Percentiles rank a stretch among this genome's conserved stretches.
These are phyloP conservation scores for Fusarium sp. DNA, from an alignment of 2,329 filamentous ascomycete genomes.

Conservation along the genomic window DNA sequence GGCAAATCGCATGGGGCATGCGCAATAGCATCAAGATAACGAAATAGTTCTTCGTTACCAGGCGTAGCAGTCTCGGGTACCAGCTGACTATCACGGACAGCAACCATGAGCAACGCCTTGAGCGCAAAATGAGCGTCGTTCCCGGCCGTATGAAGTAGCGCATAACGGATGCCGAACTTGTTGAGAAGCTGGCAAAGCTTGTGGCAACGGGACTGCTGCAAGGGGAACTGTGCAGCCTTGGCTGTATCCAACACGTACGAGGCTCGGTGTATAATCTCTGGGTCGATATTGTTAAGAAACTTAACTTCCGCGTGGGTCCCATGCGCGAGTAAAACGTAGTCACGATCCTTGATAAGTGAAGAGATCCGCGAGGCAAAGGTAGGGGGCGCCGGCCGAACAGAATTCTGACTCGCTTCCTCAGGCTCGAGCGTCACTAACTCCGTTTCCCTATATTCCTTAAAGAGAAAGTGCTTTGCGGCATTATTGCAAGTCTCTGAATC, in stretches of 20 bases:
- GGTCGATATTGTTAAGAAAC: slow-evolving; percentile 34
- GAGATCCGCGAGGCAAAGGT: slow-evolving; percentile 13
- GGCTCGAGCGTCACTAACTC: slow-evolving; percentile 1
- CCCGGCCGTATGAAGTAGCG: slow-evolving; percentile 30
- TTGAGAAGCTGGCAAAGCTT: slow-evolving; percentile 45
- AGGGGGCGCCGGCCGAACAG: too few species aligned
- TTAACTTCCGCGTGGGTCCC: slow-evolving; percentile 28
- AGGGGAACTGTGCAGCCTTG: slow-evolving; percentile 46
- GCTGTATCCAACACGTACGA: slow-evolving; percentile 47
- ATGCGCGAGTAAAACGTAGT: slow-evolving; percentile 36
- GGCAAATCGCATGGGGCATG: slow-evolving; percentile 14
- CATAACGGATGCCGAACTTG: slow-evolving; percentile 30
- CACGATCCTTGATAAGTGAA: slow-evolving; percentile 14
- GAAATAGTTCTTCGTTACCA: not conserved
- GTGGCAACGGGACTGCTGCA: slow-evolving; percentile 46
- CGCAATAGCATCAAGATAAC: slow-evolving; percentile 12
- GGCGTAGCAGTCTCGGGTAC: not conserved
- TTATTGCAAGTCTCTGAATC: slow-evolving; percentile 14
- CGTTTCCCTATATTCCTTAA: slow-evolving; percentile 18
- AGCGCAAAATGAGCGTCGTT: slow-evolving; percentile 54
- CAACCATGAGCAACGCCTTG: slow-evolving; percentile 55
- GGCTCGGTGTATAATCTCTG: slow-evolving; percentile 8
- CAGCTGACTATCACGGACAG: slow-evolving; percentile 58
- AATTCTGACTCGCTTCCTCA: too few species aligned
- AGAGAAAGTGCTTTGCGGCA: slow-evolving; percentile 20